A percentile compares a stretch with the other conserved stretches of the same genome.
Conservation (phyloP, 306 rosid genomes). For the Delonix regia region DNA sequence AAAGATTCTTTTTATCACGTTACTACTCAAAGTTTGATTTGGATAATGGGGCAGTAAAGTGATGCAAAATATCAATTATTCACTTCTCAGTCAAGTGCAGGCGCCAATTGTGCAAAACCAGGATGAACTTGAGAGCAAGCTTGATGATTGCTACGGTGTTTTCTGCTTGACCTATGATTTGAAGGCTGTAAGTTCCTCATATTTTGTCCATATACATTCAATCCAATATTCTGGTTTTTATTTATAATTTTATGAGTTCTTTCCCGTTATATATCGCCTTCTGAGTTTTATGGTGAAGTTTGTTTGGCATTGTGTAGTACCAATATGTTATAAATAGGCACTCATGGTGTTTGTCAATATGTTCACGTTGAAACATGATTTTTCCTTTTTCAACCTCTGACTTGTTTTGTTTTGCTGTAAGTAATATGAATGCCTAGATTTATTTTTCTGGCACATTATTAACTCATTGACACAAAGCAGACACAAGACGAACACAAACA, state of each 20-base stretch:
- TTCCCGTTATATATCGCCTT: neutral
- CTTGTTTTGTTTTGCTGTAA: neutral
- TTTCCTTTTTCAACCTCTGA: neutral
- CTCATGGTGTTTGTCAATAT: constrained; percentile 37
- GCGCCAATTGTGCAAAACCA: constrained; percentile 50
- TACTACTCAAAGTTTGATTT: too few species aligned
- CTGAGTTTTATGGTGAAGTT: neutral
- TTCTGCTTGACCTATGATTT: constrained; percentile 96
- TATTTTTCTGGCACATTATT: neutral
- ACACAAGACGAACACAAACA: neutral
- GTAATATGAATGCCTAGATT: neutral
- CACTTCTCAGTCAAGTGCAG: constrained; percentile 68
- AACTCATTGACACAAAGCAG: too few species aligned
- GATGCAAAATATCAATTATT: neutral
- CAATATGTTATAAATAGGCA: neutral
- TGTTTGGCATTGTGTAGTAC: constrained; percentile 21
- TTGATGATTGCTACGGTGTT: constrained; percentile 86
- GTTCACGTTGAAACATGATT: constrained; percentile 8
- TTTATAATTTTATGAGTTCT: neutral
- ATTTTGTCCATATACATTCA: neutral
- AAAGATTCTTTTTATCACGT: too few species aligned
- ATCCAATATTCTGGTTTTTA: constrained; percentile 6
- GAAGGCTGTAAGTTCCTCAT: constrained; percentile 64
- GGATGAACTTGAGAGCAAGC: constrained; percentile 52
- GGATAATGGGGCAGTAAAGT: too few species aligned